Base-by-base conservation (phyloP, 176 grass and related monocot species). In the Pontederia crassipes region DNA sequence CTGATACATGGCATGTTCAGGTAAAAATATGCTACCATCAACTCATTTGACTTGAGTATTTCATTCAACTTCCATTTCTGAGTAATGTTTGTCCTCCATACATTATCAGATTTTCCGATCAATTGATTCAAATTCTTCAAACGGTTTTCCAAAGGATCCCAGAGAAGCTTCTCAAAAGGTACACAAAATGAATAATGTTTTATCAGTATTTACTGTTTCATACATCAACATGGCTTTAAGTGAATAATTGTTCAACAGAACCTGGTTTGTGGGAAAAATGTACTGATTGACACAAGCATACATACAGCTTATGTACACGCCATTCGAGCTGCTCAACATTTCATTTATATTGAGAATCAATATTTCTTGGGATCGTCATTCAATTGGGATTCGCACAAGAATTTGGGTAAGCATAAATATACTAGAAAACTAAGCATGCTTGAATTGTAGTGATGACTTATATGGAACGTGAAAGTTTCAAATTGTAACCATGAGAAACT, bases 341-440 rank as follows among this genome's bases (percentile, higher is more conserved):
- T 80, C 40, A 90, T 96, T 75, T 90, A 96, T 80, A 88, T 96
- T 74, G 91, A 96, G 83, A 96, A 96, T 79, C 91, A 96, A 54
- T 96, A 96, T 55, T 96, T 96, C 70, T 76, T 96, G 12, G 91
- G 91, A 35, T 90, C 86, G 57, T 96, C 91, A 57, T 96, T 96
- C 69, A 90, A 96, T 75, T 96, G 91, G 86, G 74, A 88, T 85
- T 90, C 86, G 49, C 58, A 96, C 78, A 89, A 82, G 68, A 80
- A 87, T 75, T 12, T 89, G 26, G 91, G 91, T 90, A 84, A 80
- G 52, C 61, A 52, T 70, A 29, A 55, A 13, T 6, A 59, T 49
- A 9, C 11, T 9, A 59, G n/a, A 55, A n/a, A 20, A 26, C 45
- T 8, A 61, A 66, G 9, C 9, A 46, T 60, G 29, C 29, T 56